Conservation (phyloP, 495 filamentous ascomycete genomes). For the Aspergillus haitiensis region DNA sequence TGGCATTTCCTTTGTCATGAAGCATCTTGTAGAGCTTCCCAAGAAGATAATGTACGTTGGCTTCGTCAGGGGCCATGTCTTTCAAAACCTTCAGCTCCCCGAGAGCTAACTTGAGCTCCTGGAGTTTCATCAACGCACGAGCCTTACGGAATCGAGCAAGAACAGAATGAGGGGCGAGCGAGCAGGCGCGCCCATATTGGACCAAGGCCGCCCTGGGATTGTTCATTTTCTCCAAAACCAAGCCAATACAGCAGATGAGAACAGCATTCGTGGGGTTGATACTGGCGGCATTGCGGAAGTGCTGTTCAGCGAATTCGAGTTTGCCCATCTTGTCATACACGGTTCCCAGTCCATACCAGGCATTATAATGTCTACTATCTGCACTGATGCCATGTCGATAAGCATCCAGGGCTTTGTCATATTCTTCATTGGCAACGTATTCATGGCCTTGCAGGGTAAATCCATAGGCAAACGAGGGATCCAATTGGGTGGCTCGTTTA, state of each 20-base stretch:
- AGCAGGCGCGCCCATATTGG: slow-evolving; percentile 76
- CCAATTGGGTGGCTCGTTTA: slow-evolving; percentile 86
- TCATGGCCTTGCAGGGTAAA: slow-evolving; percentile 96
- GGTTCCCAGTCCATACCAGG: slow-evolving; percentile 91
- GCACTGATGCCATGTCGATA: slow-evolving; percentile 82
- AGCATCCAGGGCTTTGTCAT: slow-evolving; percentile 83
- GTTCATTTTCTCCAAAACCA: slow-evolving; percentile 82
- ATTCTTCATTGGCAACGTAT: slow-evolving; percentile 94
- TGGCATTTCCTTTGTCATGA: slow-evolving; percentile 74
- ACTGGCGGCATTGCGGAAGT: slow-evolving; percentile 79
- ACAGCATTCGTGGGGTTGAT: slow-evolving; percentile 94
- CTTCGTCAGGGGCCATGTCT: slow-evolving; percentile 88
- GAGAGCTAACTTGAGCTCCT: slow-evolving; percentile 67
- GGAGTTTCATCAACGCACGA: slow-evolving; percentile 77
- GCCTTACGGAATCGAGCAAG: slow-evolving; percentile 90
- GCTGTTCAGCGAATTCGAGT: slow-evolving; percentile 82
- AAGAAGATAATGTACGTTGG: slow-evolving; percentile 91
- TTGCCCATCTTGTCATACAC: slow-evolving; percentile 95
- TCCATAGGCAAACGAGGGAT: slow-evolving; percentile 90
- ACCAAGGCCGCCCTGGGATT: slow-evolving; percentile 72
- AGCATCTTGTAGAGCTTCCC: slow-evolving; percentile 83
- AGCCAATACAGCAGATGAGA: slow-evolving; percentile 85
- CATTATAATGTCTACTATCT: slow-evolving; percentile 90
- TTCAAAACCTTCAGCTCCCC: slow-evolving; percentile 79
- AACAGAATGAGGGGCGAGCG: slow-evolving; percentile 76